Evolutionary conservation across 768 basidiomycete species (phyloP), one percentile per base, ranked within the genome.

Genomic region (Nidularia pulvinata): DNA sequence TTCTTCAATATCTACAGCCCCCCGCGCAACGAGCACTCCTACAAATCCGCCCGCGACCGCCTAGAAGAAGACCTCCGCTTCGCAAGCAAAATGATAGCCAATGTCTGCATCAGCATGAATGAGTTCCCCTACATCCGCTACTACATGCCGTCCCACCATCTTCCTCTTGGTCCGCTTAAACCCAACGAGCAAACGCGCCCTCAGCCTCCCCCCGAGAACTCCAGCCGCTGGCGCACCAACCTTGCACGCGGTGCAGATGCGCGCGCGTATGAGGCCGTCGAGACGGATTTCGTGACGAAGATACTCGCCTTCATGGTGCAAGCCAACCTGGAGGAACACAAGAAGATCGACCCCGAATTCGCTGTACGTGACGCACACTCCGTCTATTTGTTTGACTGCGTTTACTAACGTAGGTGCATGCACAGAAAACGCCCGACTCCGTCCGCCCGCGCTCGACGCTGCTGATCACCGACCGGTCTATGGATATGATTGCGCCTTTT

Each of bases 101-200:
- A 98, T 61, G 71, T 95, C 3, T 93, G 95, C 68, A 88, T 97
- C 13, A 84, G 92, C 0, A 71, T 98, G 32, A 89, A 93, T 61
- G 97, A 99, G 66, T 92, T 88, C 62, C 97, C 97, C 0, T 89
- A 83, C 65, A 88, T 98, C 59, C 89, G 96, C 33, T 98, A 96
- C 72, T 98, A 97, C 66, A 72, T 91, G 50, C 93, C 96, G 4
- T 73, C 84, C 10, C 82, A 89, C 57, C 93, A 95, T 61, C 77
- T 78, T 2, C 95, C 95, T 1, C 78, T 98, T 11, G 93, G 94
- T 11, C 83, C 94, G 2, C 83, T 98, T 51, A 86, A 88, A 52
- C 88, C 87, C 2, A 71, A 83, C 59, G 70, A 72, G 2, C 77
- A 82, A 55, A 87, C 85, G 9, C 84, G 88, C 4, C 81, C 87